Evolutionary conservation across 2,329 filamentous ascomycete species (phyloP), one percentile per base, ranked within the genome.

Genomic region (Ceratocystis smalleyi): DNA sequence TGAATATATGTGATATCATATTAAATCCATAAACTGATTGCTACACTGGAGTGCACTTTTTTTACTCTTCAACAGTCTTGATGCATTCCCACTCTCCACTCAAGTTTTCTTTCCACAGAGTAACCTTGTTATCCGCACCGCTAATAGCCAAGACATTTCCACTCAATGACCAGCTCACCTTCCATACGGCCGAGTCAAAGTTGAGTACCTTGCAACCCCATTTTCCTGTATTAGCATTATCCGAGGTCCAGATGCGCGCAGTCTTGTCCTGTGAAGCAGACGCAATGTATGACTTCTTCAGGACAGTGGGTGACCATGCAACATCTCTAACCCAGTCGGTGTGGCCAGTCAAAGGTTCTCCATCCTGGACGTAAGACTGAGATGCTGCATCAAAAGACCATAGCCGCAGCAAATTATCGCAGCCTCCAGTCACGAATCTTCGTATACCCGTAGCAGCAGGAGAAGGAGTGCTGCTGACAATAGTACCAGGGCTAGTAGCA

Each of bases 311-410:
- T 61, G 88, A 92, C 94, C 94, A 99, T 15, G 92, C 89, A 12
- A 99, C 94, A 74, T 99, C 94, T 68, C 94, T 86, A 64, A 99
- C 94, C 94, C 94, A 99, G 78, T 97, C 94, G 5, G 84, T 83
- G 77, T 99, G 94, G 68, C 94, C 94, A 1, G 80, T 76, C 69
- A 99, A 79, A 10, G 87, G 76, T 68, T 83, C 81, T 27, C 79
- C 73, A 73, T 86, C 83, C 70, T 80, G 78, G 73, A 81, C 83
- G 74, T 86, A 88, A 32, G 75, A 77, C 72, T 84, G 79, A 5
- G 78, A 76, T n/a, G 81, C 77, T 22, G 78, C 70, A 74, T 88
- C 89, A 71, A 84, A 96, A 54, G 85, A 82, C 94, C 94, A 99
- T 69, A 99, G 85, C 81, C 95, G 95, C 73, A 99, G 83, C 66